A percentile compares a stretch with the other conserved stretches of the same genome.
phyloP scores from a whole-genome alignment of 768 basidiomycete genomes.

The Tulasnella sp. region DNA sequence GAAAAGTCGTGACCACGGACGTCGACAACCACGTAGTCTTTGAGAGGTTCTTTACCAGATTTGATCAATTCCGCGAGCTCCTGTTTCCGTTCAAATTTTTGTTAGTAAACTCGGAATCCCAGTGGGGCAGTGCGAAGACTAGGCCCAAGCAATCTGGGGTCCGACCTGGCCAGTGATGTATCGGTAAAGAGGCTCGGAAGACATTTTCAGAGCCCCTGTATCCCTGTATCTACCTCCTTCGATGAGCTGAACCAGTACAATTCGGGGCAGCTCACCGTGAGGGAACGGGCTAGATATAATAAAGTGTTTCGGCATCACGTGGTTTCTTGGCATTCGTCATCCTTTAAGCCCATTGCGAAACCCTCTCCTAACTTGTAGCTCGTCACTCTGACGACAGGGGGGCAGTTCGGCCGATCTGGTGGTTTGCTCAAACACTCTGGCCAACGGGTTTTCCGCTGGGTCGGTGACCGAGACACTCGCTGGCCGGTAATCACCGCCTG shows the following conservation, averaged over 20 bases:
- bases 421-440: not conserved
- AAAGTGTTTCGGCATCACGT: not conserved
- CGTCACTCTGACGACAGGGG: not conserved
- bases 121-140: not conserved
- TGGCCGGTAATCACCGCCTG: no score
- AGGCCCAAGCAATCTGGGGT: not conserved
- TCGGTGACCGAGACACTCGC: no score
- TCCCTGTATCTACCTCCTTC: not conserved
- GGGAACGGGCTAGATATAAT: not conserved
- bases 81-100: conserved; percentile 40
- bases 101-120: not conserved
- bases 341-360: not conserved
- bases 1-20: conserved; percentile 78
- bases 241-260: not conserved
- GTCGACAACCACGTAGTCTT: conserved; percentile 75
- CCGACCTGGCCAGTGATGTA: conserved; percentile 25
- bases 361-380: not conserved
- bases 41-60: conserved; percentile 53
- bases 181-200: not conserved
- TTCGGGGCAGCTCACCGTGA: not conserved
- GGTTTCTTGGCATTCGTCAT: not conserved
- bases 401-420: not conserved
- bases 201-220: not conserved
- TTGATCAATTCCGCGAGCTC: conserved; percentile 68
- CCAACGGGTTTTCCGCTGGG: no score